These are phyloP conservation scores for Athelia sp. DNA, from an alignment of 1,284 basidiomycete genomes.

Conservation along the genomic window DNA sequence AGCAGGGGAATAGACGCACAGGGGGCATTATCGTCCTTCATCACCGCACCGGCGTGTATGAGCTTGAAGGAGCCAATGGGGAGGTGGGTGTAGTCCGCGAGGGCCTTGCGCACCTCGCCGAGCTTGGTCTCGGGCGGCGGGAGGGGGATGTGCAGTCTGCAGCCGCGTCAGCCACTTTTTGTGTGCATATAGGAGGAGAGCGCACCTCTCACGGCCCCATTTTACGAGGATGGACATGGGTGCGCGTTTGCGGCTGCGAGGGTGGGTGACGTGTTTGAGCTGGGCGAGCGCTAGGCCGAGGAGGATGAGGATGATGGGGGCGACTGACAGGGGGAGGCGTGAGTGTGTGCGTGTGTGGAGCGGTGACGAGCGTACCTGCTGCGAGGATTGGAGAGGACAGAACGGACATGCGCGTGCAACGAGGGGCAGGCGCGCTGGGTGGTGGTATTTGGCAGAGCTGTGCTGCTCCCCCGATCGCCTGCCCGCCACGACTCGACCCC, in stretches of 20 bases:
- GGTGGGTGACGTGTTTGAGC: conserved; percentile 14
- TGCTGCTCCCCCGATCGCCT: background rate
- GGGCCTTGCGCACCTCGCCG: conserved; percentile 42
- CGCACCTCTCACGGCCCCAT: conserved; percentile 56
- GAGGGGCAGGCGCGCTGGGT: background rate
- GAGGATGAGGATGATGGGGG: conserved; percentile 23
- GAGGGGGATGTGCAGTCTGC: conserved; percentile 50
- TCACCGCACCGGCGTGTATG: conserved; percentile 72
- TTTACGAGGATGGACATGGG: conserved; percentile 52
- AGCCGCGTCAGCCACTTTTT: background rate
- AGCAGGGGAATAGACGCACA: conserved; percentile 40
- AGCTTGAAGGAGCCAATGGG: conserved; percentile 65
- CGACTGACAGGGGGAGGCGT: conserved; percentile 15
- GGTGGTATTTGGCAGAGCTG: background rate
- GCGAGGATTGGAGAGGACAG: conserved; percentile 20
- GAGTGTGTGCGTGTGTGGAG: conserved; percentile 1
- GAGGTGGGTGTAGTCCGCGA: conserved; percentile 65
- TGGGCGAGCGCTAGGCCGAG: conserved; percentile 24
- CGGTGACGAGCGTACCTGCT: conserved; percentile 14
- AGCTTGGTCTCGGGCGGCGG: conserved; percentile 54
- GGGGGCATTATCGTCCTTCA: conserved; percentile 69
- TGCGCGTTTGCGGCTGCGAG: conserved; percentile 7
- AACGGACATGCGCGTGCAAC: conserved; percentile 11
- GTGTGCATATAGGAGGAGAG: no score
- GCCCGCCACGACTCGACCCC: background rate